A percentile compares a stretch with the other conserved stretches of the same genome.
These are phyloP conservation scores for Candolleomyces eurysporus DNA, from an alignment of 768 basidiomycete species.

Conservation along the genomic window DNA sequence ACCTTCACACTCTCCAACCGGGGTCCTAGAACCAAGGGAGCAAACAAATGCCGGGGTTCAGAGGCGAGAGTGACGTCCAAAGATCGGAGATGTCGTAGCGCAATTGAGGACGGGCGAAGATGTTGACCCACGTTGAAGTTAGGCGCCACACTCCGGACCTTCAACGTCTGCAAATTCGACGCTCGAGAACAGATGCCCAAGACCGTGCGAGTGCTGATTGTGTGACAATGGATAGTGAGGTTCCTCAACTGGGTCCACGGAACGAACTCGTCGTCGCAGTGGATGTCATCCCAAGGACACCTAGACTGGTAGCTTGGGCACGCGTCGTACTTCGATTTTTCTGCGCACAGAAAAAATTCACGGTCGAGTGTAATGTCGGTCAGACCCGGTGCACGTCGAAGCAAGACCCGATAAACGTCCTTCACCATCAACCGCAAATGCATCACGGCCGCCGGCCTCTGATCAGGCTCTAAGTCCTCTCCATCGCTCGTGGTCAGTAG, in stretches of 20 bases:
- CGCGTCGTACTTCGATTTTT: neutral
- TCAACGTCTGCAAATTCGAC: neutral
- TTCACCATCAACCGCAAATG: neutral
- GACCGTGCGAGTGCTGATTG: neutral
- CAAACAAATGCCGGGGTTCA: neutral
- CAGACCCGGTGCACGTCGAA: neutral
- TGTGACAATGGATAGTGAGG: neutral
- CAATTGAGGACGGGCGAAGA: neutral
- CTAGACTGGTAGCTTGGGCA: neutral
- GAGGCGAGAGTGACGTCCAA: neutral
- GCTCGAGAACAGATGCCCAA: neutral
- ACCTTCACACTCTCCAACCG: neutral
- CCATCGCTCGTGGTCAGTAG: neutral
- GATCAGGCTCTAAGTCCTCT: neutral
- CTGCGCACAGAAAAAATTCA: neutral
- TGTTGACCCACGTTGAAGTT: neutral
- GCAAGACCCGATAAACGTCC: neutral
- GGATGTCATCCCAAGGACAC: neutral
- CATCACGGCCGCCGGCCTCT: neutral
- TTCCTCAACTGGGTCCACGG: conserved; percentile 5
- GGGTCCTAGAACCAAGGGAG: neutral
- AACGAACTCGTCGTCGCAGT: neutral
- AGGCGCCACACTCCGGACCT: neutral
- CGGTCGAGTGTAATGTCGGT: neutral
- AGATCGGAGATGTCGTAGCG: neutral